Conservation (phyloP, 106 monocot species). For the Platanthera guangdongensis region DNA sequence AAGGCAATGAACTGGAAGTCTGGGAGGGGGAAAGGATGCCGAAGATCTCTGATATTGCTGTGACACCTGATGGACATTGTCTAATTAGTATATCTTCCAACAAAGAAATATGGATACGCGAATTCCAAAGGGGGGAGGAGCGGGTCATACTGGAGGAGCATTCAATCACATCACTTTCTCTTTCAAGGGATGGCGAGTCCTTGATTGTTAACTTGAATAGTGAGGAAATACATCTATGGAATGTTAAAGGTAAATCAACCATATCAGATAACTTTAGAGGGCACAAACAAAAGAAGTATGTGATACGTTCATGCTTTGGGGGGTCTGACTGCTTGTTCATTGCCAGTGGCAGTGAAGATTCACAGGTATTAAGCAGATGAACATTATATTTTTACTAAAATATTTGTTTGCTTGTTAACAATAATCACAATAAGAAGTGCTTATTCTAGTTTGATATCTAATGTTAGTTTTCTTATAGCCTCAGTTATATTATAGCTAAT, state of each 20-base stretch:
- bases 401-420: not conserved
- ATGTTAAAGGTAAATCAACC: constrained; percentile 9
- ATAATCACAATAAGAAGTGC: not conserved
- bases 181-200: constrained; percentile 53
- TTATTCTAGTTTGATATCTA: not conserved
- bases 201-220: constrained; percentile 77
- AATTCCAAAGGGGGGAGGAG: constrained; percentile 42
- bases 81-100: constrained; percentile 49
- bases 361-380: constrained; percentile 31
- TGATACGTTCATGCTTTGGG: constrained; percentile 79
- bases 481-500: not conserved
- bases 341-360: constrained; percentile 77
- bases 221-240: constrained; percentile 73
- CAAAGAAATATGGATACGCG: constrained; percentile 50
- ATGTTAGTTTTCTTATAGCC: not conserved
- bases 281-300: constrained; percentile 64
- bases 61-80: constrained; percentile 49
- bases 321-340: constrained; percentile 53
- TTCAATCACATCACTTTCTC: constrained; percentile 51
- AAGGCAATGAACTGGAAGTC: constrained; percentile 52
- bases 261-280: constrained; percentile 40
- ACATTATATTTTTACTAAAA: not conserved
- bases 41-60: constrained; percentile 50
- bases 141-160: constrained; percentile 41
- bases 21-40: constrained; percentile 79